Evolutionary conservation across 164 flowering plant species (phyloP).

Genomic region (Annona squamosa): DNA sequence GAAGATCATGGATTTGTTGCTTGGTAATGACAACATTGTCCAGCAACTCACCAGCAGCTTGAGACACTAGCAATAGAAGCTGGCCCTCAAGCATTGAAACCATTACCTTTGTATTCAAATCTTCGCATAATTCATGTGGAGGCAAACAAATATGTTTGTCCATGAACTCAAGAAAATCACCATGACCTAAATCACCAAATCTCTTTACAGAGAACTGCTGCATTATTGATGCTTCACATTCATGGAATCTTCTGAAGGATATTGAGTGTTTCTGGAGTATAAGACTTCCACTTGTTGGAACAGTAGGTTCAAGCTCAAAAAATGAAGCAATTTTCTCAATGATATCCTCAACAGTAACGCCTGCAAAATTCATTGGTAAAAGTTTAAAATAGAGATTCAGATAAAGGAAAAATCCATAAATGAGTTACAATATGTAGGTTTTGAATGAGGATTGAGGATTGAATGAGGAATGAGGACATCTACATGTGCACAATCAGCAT

Average conservation of each 20-base stretch:
- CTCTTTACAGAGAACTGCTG: constrained; percentile 54
- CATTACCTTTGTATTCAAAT: constrained; percentile 34
- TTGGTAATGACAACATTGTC: constrained; percentile 32
- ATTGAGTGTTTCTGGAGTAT: constrained; percentile 21
- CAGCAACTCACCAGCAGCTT: constrained; percentile 44
- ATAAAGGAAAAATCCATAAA: not conserved
- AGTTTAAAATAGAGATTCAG: constrained; percentile 1
- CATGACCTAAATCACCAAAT: constrained; percentile 65
- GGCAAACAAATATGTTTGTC: constrained; percentile 40
- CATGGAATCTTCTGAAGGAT: constrained; percentile 36
- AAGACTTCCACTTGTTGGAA: constrained; percentile 18
- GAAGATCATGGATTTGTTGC: constrained; percentile 41
- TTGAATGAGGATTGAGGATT: not conserved
- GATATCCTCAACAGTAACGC: constrained; percentile 52
- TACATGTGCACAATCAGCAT: not conserved
- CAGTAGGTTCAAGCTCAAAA: constrained; percentile 28
- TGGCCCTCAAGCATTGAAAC: constrained; percentile 49
- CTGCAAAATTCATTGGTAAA: constrained; percentile 25
- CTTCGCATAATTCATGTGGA: constrained; percentile 30
- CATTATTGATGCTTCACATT: constrained; percentile 60
- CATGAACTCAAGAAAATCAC: constrained; percentile 55
- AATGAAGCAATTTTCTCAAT: constrained; percentile 31
- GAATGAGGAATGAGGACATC: not conserved
- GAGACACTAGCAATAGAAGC: constrained; percentile 47
- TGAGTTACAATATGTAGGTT: no score